These are phyloP conservation scores for Mycosphaerella arachidis DNA, from an alignment of 2,329 filamentous ascomycete genomes.

Conservation along the genomic window DNA sequence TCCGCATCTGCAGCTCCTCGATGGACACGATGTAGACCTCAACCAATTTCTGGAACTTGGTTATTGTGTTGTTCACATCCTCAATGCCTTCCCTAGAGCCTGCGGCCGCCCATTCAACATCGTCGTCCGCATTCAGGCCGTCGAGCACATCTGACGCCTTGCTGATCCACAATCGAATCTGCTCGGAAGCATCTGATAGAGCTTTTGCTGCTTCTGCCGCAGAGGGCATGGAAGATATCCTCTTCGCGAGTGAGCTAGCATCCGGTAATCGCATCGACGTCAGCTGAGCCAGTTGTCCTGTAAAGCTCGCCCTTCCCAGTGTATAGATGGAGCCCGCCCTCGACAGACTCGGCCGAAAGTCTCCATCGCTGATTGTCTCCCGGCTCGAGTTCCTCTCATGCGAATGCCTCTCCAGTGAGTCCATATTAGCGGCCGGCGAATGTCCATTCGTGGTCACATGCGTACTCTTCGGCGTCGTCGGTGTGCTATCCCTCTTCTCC, in stretches of 20 bases:
- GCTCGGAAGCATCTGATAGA: slow-evolving; percentile 79
- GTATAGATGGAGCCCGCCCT: slow-evolving; percentile 88
- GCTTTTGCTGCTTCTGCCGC: slow-evolving; percentile 79
- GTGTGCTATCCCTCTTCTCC: slow-evolving; percentile 9
- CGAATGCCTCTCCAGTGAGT: slow-evolving; percentile 7
- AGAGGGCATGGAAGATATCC: slow-evolving; percentile 78
- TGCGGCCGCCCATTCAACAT: slow-evolving; percentile 92
- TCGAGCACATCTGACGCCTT: slow-evolving; percentile 86
- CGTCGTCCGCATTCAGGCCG: slow-evolving; percentile 89
- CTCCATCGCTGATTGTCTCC: slow-evolving; percentile 50
- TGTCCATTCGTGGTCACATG: not conserved
- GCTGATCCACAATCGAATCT: slow-evolving; percentile 89
- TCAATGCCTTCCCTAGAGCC: slow-evolving; percentile 77
- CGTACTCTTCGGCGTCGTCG: slow-evolving; percentile 12
- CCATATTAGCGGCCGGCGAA: slow-evolving; percentile 18
- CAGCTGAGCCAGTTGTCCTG: slow-evolving; percentile 85
- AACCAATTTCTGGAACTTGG: slow-evolving; percentile 80
- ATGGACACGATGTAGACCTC: slow-evolving; percentile 93
- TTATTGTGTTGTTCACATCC: slow-evolving; percentile 65
- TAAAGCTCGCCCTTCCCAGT: slow-evolving; percentile 84
- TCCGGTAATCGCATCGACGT: slow-evolving; percentile 87
- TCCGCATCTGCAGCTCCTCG: slow-evolving; percentile 75
- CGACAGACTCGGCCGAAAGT: slow-evolving; percentile 57
- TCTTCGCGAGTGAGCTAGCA: slow-evolving; percentile 74
- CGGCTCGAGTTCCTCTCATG: slow-evolving; percentile 11